Conservation (phyloP, 2,329 filamentous ascomycete species). For the Sarocladiaceae sp. region DNA sequence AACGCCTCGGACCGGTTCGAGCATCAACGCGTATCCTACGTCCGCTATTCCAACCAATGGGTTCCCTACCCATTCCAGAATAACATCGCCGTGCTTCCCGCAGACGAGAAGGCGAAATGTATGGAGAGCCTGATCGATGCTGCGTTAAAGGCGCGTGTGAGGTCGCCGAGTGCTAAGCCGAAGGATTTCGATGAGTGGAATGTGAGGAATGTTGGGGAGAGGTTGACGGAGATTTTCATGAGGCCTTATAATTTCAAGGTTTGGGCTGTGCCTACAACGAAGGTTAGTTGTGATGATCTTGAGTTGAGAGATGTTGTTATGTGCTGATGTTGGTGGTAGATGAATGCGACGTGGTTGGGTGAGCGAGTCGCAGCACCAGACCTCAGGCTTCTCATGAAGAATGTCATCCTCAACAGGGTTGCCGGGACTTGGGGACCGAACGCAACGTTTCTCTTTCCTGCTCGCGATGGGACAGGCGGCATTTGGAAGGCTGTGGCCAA, state of each 20-base stretch:
- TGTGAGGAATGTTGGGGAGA: conserved; percentile 75
- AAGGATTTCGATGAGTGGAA: conserved; percentile 95
- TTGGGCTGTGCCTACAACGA: conserved; percentile 89
- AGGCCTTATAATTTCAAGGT: conserved; percentile 97
- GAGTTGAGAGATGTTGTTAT: too few species aligned
- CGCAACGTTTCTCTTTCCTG: conserved; percentile 90
- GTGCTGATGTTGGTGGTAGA: conserved; percentile 46
- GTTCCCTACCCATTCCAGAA: conserved; percentile 97
- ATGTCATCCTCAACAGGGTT: conserved; percentile 84
- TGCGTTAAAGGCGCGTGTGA: conserved; percentile 69
- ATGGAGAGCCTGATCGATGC: conserved; percentile 90
- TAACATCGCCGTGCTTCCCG: conserved; percentile 90
- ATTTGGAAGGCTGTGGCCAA: conserved; percentile 93
- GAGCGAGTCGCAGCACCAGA: conserved; percentile 91
- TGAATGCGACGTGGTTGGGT: conserved; percentile 93
- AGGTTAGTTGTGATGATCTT: conserved; percentile 63
- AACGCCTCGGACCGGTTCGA: conserved; percentile 86
- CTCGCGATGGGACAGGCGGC: conserved; percentile 82
- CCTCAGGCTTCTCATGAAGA: conserved; percentile 80
- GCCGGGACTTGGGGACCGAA: conserved; percentile 93
- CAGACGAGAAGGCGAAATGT: conserved; percentile 85
- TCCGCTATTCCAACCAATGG: conserved; percentile 85
- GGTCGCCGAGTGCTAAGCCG: conserved; percentile 77
- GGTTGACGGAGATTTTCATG: conserved; percentile 89
- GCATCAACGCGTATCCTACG: conserved; percentile 92